Conservation (phyloP, 2,329 filamentous ascomycete species). For the Aureobasidium sp. region DNA sequence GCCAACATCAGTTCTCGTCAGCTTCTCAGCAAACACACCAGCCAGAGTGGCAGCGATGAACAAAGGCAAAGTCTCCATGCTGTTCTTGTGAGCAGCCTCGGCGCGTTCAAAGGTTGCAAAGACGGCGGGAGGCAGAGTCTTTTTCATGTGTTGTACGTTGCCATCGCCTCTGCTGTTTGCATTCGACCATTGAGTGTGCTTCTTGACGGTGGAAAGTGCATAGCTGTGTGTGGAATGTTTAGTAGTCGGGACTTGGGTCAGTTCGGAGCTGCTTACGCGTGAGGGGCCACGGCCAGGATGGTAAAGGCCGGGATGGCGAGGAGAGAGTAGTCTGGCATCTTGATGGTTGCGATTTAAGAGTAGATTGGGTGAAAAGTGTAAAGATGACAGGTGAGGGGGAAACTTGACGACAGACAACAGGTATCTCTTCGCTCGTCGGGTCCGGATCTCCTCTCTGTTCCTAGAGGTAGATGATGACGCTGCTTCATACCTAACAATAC, state of each 20-base stretch:
- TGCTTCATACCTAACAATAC: neutral
- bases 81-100: constrained; percentile 40
- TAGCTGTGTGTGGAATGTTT: neutral
- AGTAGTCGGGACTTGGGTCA: constrained; percentile 11
- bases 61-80: constrained; percentile 41
- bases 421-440: neutral
- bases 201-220: constrained; percentile 32
- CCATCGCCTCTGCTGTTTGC: constrained; percentile 35
- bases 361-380: neutral
- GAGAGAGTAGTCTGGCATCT: constrained; percentile 34
- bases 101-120: constrained; percentile 40
- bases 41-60: constrained; percentile 39
- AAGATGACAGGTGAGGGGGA: neutral
- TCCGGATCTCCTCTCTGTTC: neutral
- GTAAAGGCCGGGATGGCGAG: constrained; percentile 41
- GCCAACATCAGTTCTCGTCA: constrained; percentile 24
- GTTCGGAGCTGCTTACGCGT: constrained; percentile 28
- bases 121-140: constrained; percentile 30
- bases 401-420: neutral
- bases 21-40: constrained; percentile 35
- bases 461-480: neutral
- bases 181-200: constrained; percentile 35
- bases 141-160: constrained; percentile 32
- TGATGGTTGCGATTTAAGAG: constrained; percentile 6
- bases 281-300: constrained; percentile 36